These are phyloP conservation scores for Talaromyces wortmannii DNA, from an alignment of 495 filamentous ascomycete species.

Conservation along the genomic window DNA sequence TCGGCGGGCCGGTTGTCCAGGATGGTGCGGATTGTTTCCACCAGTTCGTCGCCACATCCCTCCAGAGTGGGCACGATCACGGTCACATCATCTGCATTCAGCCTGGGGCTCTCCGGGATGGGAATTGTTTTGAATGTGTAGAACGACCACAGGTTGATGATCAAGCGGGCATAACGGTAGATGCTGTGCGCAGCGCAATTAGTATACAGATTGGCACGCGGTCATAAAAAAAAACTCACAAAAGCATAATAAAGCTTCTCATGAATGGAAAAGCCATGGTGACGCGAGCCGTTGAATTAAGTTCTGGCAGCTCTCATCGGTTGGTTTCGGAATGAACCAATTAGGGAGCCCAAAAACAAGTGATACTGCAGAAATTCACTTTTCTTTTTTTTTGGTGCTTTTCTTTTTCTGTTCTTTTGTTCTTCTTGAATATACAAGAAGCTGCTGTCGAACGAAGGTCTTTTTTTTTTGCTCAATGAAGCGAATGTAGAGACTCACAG, in stretches of 20 bases:
- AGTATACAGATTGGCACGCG: background rate
- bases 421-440: constrained; percentile 4
- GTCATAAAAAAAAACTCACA: constrained; percentile 24
- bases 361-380: too few species aligned
- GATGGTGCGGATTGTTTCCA: constrained; percentile 53
- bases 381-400: background rate
- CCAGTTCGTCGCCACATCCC: constrained; percentile 50
- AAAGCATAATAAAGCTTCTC: constrained; percentile 39
- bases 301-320: background rate
- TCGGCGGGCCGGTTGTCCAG: constrained; percentile 49
- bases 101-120: constrained; percentile 53
- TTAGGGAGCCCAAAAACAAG: too few species aligned
- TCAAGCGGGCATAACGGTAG: constrained; percentile 58
- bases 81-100: constrained; percentile 64
- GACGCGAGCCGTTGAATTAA: background rate
- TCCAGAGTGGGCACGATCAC: constrained; percentile 69
- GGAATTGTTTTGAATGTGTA: constrained; percentile 58
- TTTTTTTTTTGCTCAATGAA: background rate
- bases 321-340: background rate
- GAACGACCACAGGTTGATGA: constrained; percentile 60
- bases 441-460: background rate
- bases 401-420: background rate
- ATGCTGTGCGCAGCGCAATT: constrained; percentile 21
- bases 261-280: constrained; percentile 40
- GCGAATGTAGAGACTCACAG: background rate